phyloP scores from a whole-genome alignment of 2,329 filamentous ascomycete genomes.

The Exophiala aquamarina region DNA sequence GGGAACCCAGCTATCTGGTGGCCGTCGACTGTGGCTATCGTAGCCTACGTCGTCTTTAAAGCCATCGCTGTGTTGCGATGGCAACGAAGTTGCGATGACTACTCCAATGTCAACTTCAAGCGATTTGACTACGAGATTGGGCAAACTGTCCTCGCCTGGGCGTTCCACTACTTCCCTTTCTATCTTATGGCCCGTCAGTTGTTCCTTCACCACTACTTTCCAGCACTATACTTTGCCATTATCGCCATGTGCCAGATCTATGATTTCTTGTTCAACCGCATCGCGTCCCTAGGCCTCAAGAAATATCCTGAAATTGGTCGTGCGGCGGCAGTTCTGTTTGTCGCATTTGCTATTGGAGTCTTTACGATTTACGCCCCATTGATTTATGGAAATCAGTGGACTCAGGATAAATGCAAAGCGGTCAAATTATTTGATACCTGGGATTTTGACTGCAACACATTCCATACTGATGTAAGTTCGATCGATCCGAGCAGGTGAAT shows the following conservation, averaged over 20 bases:
- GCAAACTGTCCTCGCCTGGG: conserved; percentile 87
- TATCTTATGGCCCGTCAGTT: conserved; percentile 97
- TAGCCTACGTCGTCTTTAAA: conserved; percentile 80
- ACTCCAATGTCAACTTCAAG: conserved; percentile 79
- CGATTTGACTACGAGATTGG: conserved; percentile 98
- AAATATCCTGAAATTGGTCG: conserved; percentile 73
- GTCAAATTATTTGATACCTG: conserved; percentile 86
- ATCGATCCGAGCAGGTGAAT: conserved; percentile 1
- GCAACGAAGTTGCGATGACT: conserved; percentile 91
- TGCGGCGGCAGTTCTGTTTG: conserved; percentile 69
- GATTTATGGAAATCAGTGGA: conserved; percentile 93
- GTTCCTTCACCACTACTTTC: conserved; percentile 98
- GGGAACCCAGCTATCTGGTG: conserved; percentile 97
- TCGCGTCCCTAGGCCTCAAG: conserved; percentile 66
- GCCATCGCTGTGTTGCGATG: conserved; percentile 82
- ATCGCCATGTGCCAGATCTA: conserved; percentile 85
- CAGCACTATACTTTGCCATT: conserved; percentile 91
- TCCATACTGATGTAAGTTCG: conserved; percentile 76
- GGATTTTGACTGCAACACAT: conserved; percentile 99
- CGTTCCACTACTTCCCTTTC: conserved; percentile 98
- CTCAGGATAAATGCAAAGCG: conserved; percentile 77
- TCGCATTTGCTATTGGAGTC: conserved; percentile 70
- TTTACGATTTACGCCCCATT: conserved; percentile 87
- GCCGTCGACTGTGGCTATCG: conserved; percentile 76
- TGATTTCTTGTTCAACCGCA: conserved; percentile 77